These are phyloP conservation scores for Rhynchosporium agropyri DNA, from an alignment of 2,329 filamentous ascomycete species.

Conservation along the genomic window DNA sequence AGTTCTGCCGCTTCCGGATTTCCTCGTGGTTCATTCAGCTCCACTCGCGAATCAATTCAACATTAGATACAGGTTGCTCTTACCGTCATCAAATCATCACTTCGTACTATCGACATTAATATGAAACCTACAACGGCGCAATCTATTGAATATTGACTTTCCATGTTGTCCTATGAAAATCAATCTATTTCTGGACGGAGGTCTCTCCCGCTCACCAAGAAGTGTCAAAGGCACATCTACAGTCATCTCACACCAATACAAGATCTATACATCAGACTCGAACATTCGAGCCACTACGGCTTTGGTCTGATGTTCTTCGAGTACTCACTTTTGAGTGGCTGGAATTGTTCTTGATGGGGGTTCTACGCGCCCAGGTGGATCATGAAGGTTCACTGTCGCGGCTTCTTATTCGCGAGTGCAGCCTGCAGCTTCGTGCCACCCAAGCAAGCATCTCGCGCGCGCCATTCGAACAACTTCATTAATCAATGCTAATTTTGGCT, in stretches of 20 bases:
- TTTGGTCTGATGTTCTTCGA: not conserved
- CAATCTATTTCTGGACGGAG: constrained; percentile 18
- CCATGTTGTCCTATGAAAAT: constrained; percentile 14
- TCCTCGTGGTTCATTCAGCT: too few relatives aligned
- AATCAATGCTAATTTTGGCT: constrained; percentile 33
- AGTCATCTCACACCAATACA: constrained; percentile 12
- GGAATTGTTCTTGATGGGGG: not conserved
- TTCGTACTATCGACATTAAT: constrained; percentile 5
- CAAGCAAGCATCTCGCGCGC: constrained; percentile 30
- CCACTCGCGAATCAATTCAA: too few relatives aligned
- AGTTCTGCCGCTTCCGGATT: too few relatives aligned
- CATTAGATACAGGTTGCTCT: constrained; percentile 6
- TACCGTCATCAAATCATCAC: constrained; percentile 6
- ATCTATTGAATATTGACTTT: constrained; percentile 8
- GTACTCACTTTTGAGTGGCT: constrained; percentile 6
- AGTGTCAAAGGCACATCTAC: not conserved
- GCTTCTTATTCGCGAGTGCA: constrained; percentile 24
- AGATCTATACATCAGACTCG: not conserved
- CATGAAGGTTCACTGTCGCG: constrained; percentile 9
- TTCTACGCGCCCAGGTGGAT: constrained; percentile 19
- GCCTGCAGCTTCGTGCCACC: constrained; percentile 25
- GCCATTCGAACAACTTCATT: constrained; percentile 23
- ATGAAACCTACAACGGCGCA: not conserved
- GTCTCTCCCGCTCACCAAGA: constrained; percentile 14
- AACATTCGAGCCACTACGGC: constrained; percentile 9